Base-by-base conservation (phyloP, 1,284 basidiomycete genomes). In the Acaromyces ingoldii region DNA sequence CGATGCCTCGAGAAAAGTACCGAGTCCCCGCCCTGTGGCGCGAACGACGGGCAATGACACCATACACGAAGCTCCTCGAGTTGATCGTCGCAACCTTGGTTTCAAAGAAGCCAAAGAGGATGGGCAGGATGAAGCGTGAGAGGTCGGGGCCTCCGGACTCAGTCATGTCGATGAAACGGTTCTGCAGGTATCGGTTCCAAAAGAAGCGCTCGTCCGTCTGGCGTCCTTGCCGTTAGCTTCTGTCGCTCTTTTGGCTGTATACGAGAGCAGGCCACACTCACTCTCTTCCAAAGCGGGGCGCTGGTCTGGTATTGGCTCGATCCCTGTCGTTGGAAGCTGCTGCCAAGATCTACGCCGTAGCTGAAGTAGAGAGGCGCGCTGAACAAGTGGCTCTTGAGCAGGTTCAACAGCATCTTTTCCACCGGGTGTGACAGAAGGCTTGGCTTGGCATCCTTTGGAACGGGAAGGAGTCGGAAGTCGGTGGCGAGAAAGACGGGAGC, bases 1-100 rank as follows among this genome's bases (percentile, higher is more conserved):
- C 91, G 65, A 98, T 83, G 13, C 95, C 95, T 51, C 95, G 86
- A 21, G 90, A 84, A 78, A 98, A 97, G 81, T 96, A 98, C 43
- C 95, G 88, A 3, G 95, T 97, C 0, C 95, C 95, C 25, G 92
- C 89, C 49, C 93, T 85, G 79, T 87, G 88, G 31, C 95, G 86
- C 24, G 90, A 93, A 51, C 93, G 86, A 36, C 95, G 85, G 61
- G 91, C 90, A 63, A 98, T 87, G 63, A 99, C 84, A 63, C 85
- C 86, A 65, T 97, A 81, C 37, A 89, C 84, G 69, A 98, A 81
- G 57, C 86, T 83, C 57, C 85, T 85, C 22, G 85, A 85, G 71
- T 90, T 87, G 67, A 97, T 81, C 53, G 82, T 81, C 19, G 85
- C 81, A 3, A 84, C 82, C 38, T 90, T 88, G 51, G 92, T 80